These are phyloP conservation scores for Annona squamosa DNA, from an alignment of 164 flowering plant genomes.

Conservation along the genomic window DNA sequence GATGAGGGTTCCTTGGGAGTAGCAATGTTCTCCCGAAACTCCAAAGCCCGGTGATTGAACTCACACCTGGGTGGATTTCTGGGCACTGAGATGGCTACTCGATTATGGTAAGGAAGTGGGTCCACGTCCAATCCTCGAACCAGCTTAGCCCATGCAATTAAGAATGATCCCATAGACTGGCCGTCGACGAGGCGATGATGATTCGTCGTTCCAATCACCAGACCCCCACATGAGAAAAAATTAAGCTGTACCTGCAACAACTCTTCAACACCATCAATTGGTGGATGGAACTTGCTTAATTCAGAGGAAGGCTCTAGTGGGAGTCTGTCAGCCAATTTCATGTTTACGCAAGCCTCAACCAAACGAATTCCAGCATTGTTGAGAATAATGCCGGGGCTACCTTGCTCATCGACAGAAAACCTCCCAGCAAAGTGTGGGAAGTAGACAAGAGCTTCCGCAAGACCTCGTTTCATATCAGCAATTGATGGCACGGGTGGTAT, in stretches of 20 bases:
- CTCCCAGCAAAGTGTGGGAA: slow-evolving; percentile 15
- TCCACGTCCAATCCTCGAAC: slow-evolving; percentile 2
- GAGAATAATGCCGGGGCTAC: slow-evolving; percentile 4
- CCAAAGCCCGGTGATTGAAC: slow-evolving; percentile 9
- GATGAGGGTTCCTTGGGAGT: not conserved
- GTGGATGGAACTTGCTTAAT: slow-evolving; percentile 10
- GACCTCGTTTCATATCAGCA: slow-evolving; percentile 8
- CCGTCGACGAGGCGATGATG: slow-evolving; percentile 9
- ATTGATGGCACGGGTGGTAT: slow-evolving; percentile 9
- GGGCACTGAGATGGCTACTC: slow-evolving; percentile 2
- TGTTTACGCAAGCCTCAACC: slow-evolving; percentile 6
- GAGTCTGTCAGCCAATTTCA: slow-evolving; percentile 4
- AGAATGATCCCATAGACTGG: slow-evolving; percentile 3
- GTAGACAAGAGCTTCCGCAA: slow-evolving; percentile 5
- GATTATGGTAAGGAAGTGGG: slow-evolving; percentile 10
- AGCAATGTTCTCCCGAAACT: slow-evolving; percentile 1
- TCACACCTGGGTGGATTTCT: slow-evolving; percentile 5
- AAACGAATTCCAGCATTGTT: slow-evolving; percentile 14
- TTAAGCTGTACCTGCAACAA: slow-evolving; percentile 13
- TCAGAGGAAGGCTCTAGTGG: slow-evolving; percentile 5
- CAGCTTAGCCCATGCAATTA: slow-evolving; percentile 7
- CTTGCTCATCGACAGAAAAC: not conserved
- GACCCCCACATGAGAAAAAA: slow-evolving; percentile 6
- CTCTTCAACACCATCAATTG: slow-evolving; percentile 7
- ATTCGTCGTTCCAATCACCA: not conserved